Evolutionary conservation across 1,284 basidiomycete genomes (phyloP), one percentile per base, ranked within the genome.

Genomic region (Ustilago cynodontis): DNA sequence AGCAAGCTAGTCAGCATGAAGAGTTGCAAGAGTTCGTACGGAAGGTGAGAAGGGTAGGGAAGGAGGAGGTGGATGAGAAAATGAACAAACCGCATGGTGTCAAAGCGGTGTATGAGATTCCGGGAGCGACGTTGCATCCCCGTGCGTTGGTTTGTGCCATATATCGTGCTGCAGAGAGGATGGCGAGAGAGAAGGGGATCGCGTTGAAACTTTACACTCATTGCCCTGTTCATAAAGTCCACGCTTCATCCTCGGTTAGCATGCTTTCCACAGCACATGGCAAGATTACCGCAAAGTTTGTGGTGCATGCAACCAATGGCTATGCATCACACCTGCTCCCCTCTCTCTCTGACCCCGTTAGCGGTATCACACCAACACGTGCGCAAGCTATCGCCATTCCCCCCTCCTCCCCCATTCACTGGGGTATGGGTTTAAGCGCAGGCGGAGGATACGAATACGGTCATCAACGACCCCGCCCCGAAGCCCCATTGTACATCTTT

Each of bases 301-400:
- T 94, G 43, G 85, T 94, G 1, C 93, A 94, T 79, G 92, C 93
- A 0, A 94, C 92, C 4, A 94, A 94, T 77, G 93, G 87, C 0
- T 93, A 94, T 65, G 90, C 90, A 0, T 89, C 90, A 0, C 89
- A 92, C 78, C 90, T 94, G 22, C 79, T 89, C 89, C 82, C 93
- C 11, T 90, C 91, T 0, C 88, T 90, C 61, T 81, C 88, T 1
- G 90, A 90, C 0, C 87, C 88, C 18, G 10, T 47, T 5, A 24
- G 18, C 4, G 41, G 47, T 1, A 91, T 94, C 68, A 87, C 92
- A 0, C 93, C 93, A 0, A 90, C 90, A 0, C 91, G 93, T 10
- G 92, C 91, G 0, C 93, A 94, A 80, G 88, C 92, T 55, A 87
- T 92, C 24, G 90, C 92, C 0, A 86, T 90, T 2, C 90, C 90